Base-by-base conservation (phyloP, 106 monocot species). In the Phalaenopsis equestris region DNA sequence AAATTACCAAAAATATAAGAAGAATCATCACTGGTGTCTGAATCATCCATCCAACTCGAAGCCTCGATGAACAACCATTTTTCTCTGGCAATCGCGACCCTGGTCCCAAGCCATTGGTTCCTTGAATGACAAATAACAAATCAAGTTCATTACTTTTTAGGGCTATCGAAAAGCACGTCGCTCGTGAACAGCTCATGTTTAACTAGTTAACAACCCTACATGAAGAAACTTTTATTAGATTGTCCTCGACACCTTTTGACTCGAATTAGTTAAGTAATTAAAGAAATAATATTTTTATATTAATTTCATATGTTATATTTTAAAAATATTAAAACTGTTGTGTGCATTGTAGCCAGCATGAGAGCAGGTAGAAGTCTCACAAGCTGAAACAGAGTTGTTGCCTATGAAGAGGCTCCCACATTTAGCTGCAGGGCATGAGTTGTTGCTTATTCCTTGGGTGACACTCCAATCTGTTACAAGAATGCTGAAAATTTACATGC, bases 291-390 rank as follows among this genome's bases (percentile, higher is more conserved):
- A n/a, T n/a, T n/a, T n/a, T n/a, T n/a, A n/a, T n/a, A n/a, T n/a
- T n/a, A n/a, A n/a, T n/a, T n/a, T n/a, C n/a, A n/a, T n/a, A n/a
- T n/a, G n/a, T n/a, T n/a, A n/a, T n/a, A n/a, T n/a, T n/a, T n/a
- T n/a, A n/a, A n/a, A n/a, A n/a, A n/a, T 80, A 41, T 42, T 75
- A 42, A 84, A 78, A 7, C 38, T 58, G 48, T 78, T 72, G 67
- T 49, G 72, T 10, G 88, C 88, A 23, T 80, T 91, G 84, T 91
- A 91, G 77, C 91, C 91, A 21, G 77, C 65, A 37, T 91, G 88
- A 38, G 82, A 38, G 72, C 91, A 91, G 14, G 78, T 64, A 4
- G 73, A 61, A 65, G 24, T 23, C 21, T 84, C 86, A 19, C 91
- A 91, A 10, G 19, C 77, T 2, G 82, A 80, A 24, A 55, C 61